Base-by-base conservation (phyloP, 495 filamentous ascomycete species). In the Aspergillus coremiiformis region DNA sequence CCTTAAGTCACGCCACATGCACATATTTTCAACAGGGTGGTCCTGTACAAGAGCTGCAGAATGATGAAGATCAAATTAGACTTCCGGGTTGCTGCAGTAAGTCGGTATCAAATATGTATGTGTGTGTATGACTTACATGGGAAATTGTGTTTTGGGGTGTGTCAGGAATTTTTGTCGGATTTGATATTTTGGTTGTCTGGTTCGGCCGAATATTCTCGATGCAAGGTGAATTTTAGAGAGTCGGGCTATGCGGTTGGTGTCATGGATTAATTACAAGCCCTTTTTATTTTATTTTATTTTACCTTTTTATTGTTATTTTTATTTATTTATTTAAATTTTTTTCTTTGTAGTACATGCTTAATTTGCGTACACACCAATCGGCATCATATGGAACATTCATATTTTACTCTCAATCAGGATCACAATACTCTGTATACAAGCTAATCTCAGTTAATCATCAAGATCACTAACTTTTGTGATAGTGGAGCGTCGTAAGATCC, bases 61-160 rank as follows among this genome's bases (percentile, higher is more conserved):
- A 30, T 26, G 14, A 12, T 9, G 43, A 37, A 50, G 22, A 27
- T 22, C 37, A 21, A 42, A 27, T 50, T 50, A 50, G 35, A 50
- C 47, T 50, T 50, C 35, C 47, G 47, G 47, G 14, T 50, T 32
- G 47, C 47, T 39, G 47, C 47, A 50, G 32, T 32, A 32, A 8
- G 11, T n/a, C n/a, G 29, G 11, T 8, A 10, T 10, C 29, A 32
- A 5, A 32, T 32, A 9, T 32, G 11, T 32, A 9, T 10, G 11
- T 10, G 5, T 3, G 19, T 20, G 35, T 41, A 41, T 41, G 37
- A 41, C 37, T 41, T 41, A 41, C 37, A 41, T 41, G 37, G n/a
- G n/a, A 7, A n/a, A 9, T 41, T 21, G 14, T 20, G 19, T 17
- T 41, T 41, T 4, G 11, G 4, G 4, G 11, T 35, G 32, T 35